Evolutionary conservation across 768 basidiomycete genomes (phyloP), one percentile per base, ranked within the genome.

Genomic region (Mycena belliarum): DNA sequence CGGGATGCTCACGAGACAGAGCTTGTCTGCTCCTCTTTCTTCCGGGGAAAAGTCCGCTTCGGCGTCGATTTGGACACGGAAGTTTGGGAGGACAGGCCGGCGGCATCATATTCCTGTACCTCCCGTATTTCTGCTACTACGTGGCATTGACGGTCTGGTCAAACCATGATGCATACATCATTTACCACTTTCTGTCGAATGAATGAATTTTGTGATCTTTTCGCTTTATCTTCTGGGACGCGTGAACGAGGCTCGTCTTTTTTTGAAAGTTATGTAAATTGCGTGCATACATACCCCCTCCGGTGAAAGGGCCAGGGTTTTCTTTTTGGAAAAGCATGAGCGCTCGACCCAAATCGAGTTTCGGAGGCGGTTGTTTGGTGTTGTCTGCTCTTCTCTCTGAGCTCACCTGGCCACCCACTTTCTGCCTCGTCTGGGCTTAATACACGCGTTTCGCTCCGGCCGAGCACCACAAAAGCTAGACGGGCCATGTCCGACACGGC

Each of bases 31-130:
- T 73, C 65, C 68, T 33, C 42, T 42, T 57, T 68, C 60, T 58
- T 73, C 57, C 60, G 66, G 62, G 62, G 73, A 74, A 77, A 77
- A 79, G 79, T 84, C 79, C 78, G 60, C 76, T 70, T 64, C 67
- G 78, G 82, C 75, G 82, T 87, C 69, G 85, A 85, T 74, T 82
- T 77, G 79, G 67, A 65, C 63, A 73, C 73, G 69, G 51, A 44
- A 42, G 18, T 33, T 32, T 25, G 32, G 8, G 41, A 69, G 70
- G 71, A 68, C 61, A 68, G 70, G 63, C 57, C 68, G 66, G 81
- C 76, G 79, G 84, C 84, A 83, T 87, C 82, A 90, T 90, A 89
- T 90, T 88, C 84, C 86, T 86, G 76, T 79, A 85, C 84, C 82
- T 83, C 78, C 86, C 83, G 86, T 89, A 89, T 41, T 75, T 69